phyloP scores from a whole-genome alignment of 1,139 yeast species.

The Meyerozyma guilliermondii region DNA sequence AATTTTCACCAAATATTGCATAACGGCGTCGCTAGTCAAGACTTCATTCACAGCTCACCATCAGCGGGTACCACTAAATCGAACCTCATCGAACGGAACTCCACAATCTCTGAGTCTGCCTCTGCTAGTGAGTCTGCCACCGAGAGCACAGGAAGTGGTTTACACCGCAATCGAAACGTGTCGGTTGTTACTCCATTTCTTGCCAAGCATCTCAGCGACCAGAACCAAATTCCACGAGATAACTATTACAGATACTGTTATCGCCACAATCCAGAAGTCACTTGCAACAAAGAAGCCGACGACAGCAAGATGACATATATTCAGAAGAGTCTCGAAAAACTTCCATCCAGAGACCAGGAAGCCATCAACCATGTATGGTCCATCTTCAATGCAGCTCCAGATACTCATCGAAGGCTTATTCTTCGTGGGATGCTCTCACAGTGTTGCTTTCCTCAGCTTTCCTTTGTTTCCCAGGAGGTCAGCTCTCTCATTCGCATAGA shows the following conservation, averaged over 20 bases:
- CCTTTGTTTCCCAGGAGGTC: slow-evolving; percentile 76
- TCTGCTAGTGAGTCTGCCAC: background rate
- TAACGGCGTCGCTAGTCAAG: background rate
- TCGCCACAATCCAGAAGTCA: slow-evolving; percentile 84
- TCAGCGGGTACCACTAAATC: background rate
- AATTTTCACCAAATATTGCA: background rate
- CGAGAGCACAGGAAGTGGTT: background rate
- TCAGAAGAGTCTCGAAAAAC: slow-evolving; percentile 52
- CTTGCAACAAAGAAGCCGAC: slow-evolving; percentile 68
- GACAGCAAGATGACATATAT: slow-evolving; percentile 59
- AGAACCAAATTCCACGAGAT: slow-evolving; percentile 39
- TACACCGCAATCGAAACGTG: slow-evolving; percentile 8
- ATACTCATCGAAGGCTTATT: slow-evolving; percentile 64
- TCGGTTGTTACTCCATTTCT: slow-evolving; percentile 44
- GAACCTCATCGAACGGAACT: background rate
- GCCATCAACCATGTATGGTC: slow-evolving; percentile 77
- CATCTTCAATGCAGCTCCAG: slow-evolving; percentile 67
- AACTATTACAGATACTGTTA: slow-evolving; percentile 71
- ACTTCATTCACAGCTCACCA: background rate
- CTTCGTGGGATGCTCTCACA: slow-evolving; percentile 80
- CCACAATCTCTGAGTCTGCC: background rate
- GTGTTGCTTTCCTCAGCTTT: slow-evolving; percentile 92
- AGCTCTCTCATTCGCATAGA: slow-evolving; percentile 79
- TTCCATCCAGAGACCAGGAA: slow-evolving; percentile 61
- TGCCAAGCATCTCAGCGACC: slow-evolving; percentile 41